phyloP scores from a whole-genome alignment of 129 eudicot genomes.

The Saposhnikovia divaricata region DNA sequence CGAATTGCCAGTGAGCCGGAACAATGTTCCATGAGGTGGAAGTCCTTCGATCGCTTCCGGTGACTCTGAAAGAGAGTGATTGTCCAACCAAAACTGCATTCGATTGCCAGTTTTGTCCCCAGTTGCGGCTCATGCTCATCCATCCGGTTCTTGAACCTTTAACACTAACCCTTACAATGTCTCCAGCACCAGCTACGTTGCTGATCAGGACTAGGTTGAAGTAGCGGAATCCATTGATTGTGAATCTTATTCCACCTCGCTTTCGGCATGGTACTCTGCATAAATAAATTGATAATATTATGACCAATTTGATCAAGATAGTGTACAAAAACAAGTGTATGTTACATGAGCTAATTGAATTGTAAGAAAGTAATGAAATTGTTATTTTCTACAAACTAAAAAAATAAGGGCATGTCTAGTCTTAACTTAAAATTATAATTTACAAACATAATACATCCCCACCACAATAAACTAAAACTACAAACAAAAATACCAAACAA shows the following conservation, averaged over 20 bases:
- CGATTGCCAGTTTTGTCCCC: slow-evolving; percentile 93
- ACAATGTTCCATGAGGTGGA: slow-evolving; percentile 73
- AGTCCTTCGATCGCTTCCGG: slow-evolving; percentile 52
- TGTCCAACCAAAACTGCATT: slow-evolving; percentile 58
- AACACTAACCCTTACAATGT: slow-evolving; percentile 45
- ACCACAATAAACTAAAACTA: no score
- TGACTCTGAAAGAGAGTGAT: slow-evolving; percentile 62
- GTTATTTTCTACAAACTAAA: no score
- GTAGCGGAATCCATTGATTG: slow-evolving; percentile 83
- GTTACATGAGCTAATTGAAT: neutral
- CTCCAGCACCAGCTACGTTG: slow-evolving; percentile 86
- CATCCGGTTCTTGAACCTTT: slow-evolving; percentile 62
- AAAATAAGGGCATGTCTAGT: no score
- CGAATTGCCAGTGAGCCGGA: slow-evolving; percentile 78
- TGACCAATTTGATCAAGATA: neutral
- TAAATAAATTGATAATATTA: slow-evolving; percentile 4
- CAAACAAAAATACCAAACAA: no score
- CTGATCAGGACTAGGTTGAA: slow-evolving; percentile 70
- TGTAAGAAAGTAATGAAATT: no score
- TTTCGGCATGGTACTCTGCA: slow-evolving; percentile 83
- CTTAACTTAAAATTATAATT: no score
- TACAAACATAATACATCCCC: no score
- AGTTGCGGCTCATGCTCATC: slow-evolving; percentile 78
- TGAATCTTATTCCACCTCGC: slow-evolving; percentile 74
- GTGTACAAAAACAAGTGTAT: no score